Base-by-base conservation (phyloP, 2,329 filamentous ascomycete species). In the Monilinia vaccinii-corymbosi region DNA sequence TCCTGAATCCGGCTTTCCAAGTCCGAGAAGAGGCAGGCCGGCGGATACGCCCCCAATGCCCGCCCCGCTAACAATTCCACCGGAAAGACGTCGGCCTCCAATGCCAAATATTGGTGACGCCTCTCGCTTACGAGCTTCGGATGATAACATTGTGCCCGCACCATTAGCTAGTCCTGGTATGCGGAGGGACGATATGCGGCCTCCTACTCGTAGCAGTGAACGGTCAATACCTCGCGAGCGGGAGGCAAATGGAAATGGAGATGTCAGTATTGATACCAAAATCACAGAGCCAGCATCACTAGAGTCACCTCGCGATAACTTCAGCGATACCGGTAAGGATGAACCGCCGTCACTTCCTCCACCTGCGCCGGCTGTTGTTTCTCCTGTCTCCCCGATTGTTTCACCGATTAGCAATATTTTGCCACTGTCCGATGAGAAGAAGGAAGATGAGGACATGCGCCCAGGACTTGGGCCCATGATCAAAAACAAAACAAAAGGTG, bases 381-480 rank as follows among this genome's bases (percentile, higher is more conserved):
- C 57, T 18, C 48, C 58, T 28, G 58, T 55, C 28, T 60, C 64
- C 11, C 57, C 62, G 11, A 48, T 52, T 34, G 38, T 47, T 13
- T 58, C 61, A 23, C 61, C 62, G 14, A 48, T 58, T n/a, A 50
- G 21, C 28, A 51, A 49, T 3, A 34, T 52, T 36, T 58, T 56
- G 32, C 56, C 53, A 34, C 38, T 23, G 32, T 23, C 21, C 38
- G 57, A 32, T 5, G 52, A 55, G 9, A 48, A 72, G 57, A 63
- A 69, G 32, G 51, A 57, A n/a, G 51, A 32, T 14, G 67, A 72
- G 60, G 64, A 70, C 36, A 72, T 80, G 65, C 78, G 89, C n/a
- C 90, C 91, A 21, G 91, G 91, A 1, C 79, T 96, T 8, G 91
- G 91, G 0, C 90, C 91, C 2, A 96, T 96, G 92, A 87, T 97